A percentile compares a stretch with the other conserved stretches of the same genome.
These are phyloP conservation scores for Microdochium bolleyi DNA, from an alignment of 2,329 filamentous ascomycete species.

Conservation along the genomic window DNA sequence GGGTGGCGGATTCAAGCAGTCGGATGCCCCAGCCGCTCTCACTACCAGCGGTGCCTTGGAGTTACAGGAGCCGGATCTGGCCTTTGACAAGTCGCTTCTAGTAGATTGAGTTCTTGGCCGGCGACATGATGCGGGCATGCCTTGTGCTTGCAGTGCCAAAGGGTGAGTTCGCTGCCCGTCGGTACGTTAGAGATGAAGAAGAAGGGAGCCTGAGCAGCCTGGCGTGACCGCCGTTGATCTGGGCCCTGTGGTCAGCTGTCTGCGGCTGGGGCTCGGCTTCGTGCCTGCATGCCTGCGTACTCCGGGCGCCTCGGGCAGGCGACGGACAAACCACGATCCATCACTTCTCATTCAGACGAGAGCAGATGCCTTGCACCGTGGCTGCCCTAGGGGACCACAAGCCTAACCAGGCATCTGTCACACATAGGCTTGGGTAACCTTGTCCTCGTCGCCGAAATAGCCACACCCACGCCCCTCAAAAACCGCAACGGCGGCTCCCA, in stretches of 20 bases:
- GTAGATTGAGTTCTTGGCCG: background rate
- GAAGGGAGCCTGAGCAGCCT: background rate
- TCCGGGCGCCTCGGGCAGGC: background rate
- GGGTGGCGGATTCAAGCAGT: background rate
- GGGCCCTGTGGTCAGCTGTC: background rate
- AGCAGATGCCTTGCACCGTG: background rate
- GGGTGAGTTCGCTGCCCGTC: background rate
- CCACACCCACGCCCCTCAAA: background rate
- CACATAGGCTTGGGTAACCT: background rate
- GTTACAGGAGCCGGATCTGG: background rate
- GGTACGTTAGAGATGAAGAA: background rate
- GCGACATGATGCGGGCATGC: background rate
- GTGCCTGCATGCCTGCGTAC: background rate
- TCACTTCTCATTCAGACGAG: background rate
- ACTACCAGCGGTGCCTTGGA: background rate
- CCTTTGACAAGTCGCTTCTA: background rate
- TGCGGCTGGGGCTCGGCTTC: background rate
- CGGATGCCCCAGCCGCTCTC: background rate
- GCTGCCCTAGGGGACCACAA: background rate
- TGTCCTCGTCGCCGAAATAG: background rate
- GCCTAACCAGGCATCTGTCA: background rate
- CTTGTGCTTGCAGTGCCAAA: background rate
- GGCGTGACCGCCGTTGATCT: background rate
- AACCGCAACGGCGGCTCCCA: background rate
- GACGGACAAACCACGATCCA: background rate